A percentile compares a stretch with the other conserved stretches of the same genome.
phyloP scores from a whole-genome alignment of 2,329 filamentous ascomycete species.

The Pseudogymnoascus sp. region DNA sequence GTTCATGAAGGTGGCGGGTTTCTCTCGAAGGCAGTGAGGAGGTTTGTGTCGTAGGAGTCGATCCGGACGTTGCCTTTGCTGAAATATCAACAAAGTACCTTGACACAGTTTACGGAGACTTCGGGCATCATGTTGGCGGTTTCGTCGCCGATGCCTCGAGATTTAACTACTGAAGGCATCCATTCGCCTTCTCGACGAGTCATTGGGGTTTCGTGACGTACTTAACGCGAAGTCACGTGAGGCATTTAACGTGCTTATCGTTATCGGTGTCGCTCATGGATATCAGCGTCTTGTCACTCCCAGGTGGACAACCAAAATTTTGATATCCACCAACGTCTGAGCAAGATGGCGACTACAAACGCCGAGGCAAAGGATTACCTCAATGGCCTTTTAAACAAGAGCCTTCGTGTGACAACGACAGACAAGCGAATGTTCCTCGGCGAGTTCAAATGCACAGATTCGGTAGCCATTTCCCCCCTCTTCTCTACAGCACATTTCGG shows the following conservation, averaged over 20 bases:
- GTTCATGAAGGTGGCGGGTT: conserved; percentile 16
- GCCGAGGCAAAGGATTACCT: conserved; percentile 52
- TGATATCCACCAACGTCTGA: background rate
- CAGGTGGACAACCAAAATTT: background rate
- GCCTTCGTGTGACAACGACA: conserved; percentile 69
- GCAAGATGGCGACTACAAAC: conserved; percentile 30
- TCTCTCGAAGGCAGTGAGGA: background rate
- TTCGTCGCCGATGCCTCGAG: background rate
- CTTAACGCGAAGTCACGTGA: conserved; percentile 8
- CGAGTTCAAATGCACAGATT: conserved; percentile 89
- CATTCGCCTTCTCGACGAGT: conserved; percentile 11
- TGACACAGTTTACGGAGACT: background rate
- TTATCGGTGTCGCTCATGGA: background rate
- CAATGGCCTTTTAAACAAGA: conserved; percentile 66
- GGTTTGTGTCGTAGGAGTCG: background rate
- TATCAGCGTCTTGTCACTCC: background rate
- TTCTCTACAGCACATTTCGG: background rate
- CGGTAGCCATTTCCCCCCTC: conserved; percentile 44
- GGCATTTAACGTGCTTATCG: background rate
- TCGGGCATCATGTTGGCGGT: background rate
- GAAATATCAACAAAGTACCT: background rate
- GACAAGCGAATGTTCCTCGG: conserved; percentile 87
- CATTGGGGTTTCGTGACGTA: conserved; percentile 8
- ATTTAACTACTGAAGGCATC: background rate
- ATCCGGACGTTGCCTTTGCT: background rate